Conservation (phyloP, 208 protist species). For the Crithidia fasciculata region DNA sequence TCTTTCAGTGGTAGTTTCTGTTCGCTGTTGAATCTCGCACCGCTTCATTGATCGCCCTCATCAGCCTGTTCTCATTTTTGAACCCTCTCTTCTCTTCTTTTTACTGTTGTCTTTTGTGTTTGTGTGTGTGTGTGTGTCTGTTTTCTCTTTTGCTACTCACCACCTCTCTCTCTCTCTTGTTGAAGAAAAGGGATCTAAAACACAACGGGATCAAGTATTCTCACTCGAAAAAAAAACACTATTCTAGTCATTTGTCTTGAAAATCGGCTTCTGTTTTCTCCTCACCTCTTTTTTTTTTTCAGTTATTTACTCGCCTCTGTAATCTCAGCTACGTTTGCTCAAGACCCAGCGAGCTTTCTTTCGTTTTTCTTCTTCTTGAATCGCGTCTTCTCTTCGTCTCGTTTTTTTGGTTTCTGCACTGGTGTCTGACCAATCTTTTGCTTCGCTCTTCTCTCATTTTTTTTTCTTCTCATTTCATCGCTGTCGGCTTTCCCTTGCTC, state of each 20-base stretch:
- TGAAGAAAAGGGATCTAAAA: too few relatives aligned
- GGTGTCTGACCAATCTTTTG: not conserved
- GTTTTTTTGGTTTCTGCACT: not conserved
- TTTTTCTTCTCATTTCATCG: not conserved
- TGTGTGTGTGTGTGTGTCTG: not conserved
- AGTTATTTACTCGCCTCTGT: not conserved
- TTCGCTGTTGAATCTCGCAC: too few relatives aligned
- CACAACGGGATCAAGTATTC: too few relatives aligned
- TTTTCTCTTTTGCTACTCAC: slow-evolving; percentile 1
- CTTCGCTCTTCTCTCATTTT: not conserved
- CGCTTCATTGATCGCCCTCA: too few relatives aligned
- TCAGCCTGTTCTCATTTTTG: too few relatives aligned
- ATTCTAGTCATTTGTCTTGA: slow-evolving; percentile 4
- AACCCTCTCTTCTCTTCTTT: not conserved
- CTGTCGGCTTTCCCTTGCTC: not conserved
- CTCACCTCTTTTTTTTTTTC: not conserved
- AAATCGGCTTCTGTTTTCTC: not conserved
- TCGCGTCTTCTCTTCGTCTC: not conserved
- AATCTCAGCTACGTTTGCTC: not conserved
- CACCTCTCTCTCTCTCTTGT: not conserved
- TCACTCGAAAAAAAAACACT: not conserved
- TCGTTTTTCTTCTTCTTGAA: not conserved
- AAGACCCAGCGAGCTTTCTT: not conserved
- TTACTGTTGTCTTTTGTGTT: not conserved
- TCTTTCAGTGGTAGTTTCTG: too few relatives aligned